A percentile compares a stretch with the other conserved stretches of the same genome.
Evolutionary conservation across 768 basidiomycete species (phyloP).

Genomic region (Mycena chlorophos): DNA sequence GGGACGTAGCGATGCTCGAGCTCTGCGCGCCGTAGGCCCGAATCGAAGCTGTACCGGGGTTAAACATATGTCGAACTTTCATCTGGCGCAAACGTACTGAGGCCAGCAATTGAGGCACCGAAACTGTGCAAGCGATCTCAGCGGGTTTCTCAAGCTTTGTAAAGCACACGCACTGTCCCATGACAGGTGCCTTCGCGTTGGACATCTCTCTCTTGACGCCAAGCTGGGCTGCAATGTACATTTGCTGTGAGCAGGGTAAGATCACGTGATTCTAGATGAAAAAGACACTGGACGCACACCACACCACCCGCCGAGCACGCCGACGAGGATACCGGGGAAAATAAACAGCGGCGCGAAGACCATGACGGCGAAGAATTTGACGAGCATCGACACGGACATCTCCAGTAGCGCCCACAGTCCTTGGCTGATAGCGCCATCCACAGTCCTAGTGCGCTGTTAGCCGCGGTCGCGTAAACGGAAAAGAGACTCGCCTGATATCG

Average conservation of each 20-base stretch:
- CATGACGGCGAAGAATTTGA: conserved; percentile 34
- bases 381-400: conserved; percentile 24
- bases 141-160: conserved; percentile 27
- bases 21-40: conserved; percentile 51
- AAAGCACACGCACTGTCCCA: conserved; percentile 37
- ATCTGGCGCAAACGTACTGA: conserved; percentile 24
- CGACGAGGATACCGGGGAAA: conserved; percentile 31
- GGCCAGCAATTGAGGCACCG: conserved; percentile 39
- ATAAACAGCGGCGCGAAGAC: conserved; percentile 32
- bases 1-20: conserved; percentile 35
- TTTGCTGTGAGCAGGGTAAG: conserved; percentile 10
- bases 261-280: background rate
- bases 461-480: background rate
- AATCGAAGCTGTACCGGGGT: conserved; percentile 33
- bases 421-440: conserved; percentile 35
- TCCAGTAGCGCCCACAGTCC: conserved; percentile 24
- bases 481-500: conserved; percentile 35
- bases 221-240: conserved; percentile 30
- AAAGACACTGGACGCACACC: conserved; percentile 14
- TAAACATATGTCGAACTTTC: background rate
- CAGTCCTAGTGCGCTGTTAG: conserved; percentile 26
- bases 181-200: conserved; percentile 28
- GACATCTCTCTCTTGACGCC: conserved; percentile 29
- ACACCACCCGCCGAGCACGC: conserved; percentile 32
- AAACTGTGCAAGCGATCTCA: conserved; percentile 18